A percentile compares a stretch with the other conserved stretches of the same genome.
Evolutionary conservation across 805 yeast genomes (phyloP).

Genomic region (Starmerella floricola): DNA sequence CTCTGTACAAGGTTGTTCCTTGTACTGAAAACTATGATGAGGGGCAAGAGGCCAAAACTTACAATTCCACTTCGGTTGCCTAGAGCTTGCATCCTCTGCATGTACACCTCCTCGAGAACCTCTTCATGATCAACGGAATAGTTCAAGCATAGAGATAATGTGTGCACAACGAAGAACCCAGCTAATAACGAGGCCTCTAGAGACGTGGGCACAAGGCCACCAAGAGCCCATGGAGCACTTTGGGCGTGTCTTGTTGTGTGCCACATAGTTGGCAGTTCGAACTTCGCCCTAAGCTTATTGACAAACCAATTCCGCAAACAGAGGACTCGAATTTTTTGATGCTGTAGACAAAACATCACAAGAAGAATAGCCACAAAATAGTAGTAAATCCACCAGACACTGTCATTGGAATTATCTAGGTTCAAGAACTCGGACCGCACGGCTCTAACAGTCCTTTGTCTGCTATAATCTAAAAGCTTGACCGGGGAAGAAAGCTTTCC

Average conservation of each 20-base stretch:
- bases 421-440: conserved; percentile 15
- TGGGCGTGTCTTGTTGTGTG: conserved; percentile 2
- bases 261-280: conserved; percentile 11
- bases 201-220: conserved; percentile 10
- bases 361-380: conserved; percentile 4
- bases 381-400: conserved; percentile 11
- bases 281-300: conserved; percentile 1
- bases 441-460: conserved; percentile 1
- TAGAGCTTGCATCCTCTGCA: conserved; percentile 10
- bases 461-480: not conserved
- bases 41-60: conserved; percentile 13
- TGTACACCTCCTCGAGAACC: conserved; percentile 4
- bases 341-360: not conserved
- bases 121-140: conserved; percentile 13
- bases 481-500: conserved; percentile 2
- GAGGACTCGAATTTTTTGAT: not conserved
- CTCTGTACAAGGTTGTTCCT: conserved; percentile 5
- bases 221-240: conserved; percentile 10
- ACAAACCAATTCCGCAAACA: not conserved
- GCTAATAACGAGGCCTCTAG: conserved; percentile 5
- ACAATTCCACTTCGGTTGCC: conserved; percentile 18
- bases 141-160: conserved; percentile 1
- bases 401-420: conserved; percentile 12
- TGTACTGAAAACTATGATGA: conserved; percentile 11
- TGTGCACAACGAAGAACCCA: conserved; percentile 12